Base-by-base conservation (phyloP, 148 eudicot genomes). In the Vaccinium darrowii region DNA sequence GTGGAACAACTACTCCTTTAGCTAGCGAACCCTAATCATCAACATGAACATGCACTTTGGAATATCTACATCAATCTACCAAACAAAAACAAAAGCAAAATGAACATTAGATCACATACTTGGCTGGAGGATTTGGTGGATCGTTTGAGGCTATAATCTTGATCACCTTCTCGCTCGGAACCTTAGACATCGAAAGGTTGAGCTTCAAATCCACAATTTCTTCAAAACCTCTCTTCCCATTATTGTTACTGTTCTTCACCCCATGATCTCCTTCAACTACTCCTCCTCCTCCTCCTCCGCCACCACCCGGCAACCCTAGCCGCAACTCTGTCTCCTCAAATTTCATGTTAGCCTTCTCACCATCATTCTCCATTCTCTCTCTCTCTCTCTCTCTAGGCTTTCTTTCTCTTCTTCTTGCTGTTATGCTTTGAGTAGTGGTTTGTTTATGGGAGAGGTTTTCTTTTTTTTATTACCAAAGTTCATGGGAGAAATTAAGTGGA, bases 281-380 rank as follows among this genome's bases (percentile, higher is more conserved):
- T 52, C 84, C 62, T 21, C 82, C 77, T 12, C 86, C 91, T 36
- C 91, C 88, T 11, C 56, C 83, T 52, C 84, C 62, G 0, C 81
- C 76, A 7, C 86, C 91, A 53, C 92, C 89, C 7, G 93, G 90
- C 80, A 90, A 82, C 51, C 94, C 94, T 11, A 91, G 88, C 76
- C 93, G 80, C 43, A 92, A 77, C 89, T 91, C 94, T 16, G 93
- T 91, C 90, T 88, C 94, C 65, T 89, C 91, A 50, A 85, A 86
- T 10, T 78, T 83, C 84, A 90, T 60, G 53, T 73, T 82, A 18
- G 21, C 54, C 56, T 30, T 23, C 21, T 65, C 81, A 23, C 11
- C 30, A 78, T 51, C 90, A 5, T 50, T 76, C 36, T 5, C 69
- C 84, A 82, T 82, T 79, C 69, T 80, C 21, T 76, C 23, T 69